phyloP scores from a whole-genome alignment of 176 grass and related monocot species.

The Avena insularis region DNA sequence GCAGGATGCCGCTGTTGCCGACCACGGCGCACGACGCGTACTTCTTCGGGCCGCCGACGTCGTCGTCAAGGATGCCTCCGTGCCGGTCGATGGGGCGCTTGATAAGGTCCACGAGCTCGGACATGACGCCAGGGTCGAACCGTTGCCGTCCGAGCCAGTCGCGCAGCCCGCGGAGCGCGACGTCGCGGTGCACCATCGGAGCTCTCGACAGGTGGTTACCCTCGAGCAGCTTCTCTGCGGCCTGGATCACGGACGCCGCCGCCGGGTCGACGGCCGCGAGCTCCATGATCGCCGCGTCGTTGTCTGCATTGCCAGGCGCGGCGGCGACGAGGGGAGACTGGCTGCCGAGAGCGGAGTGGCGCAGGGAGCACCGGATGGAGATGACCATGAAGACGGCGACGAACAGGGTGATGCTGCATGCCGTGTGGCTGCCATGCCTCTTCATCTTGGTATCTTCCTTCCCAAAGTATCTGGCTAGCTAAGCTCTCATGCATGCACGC shows the following conservation, averaged over 20 bases:
- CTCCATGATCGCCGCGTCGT: constrained; percentile 48
- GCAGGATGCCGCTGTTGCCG: constrained; percentile 77
- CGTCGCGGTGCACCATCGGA: constrained; percentile 24
- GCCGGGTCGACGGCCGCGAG: constrained; percentile 55
- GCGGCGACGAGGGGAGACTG: background rate
- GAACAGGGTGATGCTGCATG: constrained; percentile 30
- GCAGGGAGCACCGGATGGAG: constrained; percentile 42
- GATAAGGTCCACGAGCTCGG: constrained; percentile 67
- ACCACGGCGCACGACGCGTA: constrained; percentile 75
- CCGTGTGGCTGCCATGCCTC: constrained; percentile 32
- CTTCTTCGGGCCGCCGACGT: background rate
- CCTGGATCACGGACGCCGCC: constrained; percentile 39
- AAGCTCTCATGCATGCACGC: background rate
- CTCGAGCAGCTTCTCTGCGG: constrained; percentile 38
- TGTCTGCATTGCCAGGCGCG: background rate
- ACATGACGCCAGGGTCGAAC: constrained; percentile 69
- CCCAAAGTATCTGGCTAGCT: background rate
- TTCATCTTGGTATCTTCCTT: constrained; percentile 47
- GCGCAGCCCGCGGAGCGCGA: constrained; percentile 41
- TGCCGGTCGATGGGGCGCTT: constrained; percentile 72
- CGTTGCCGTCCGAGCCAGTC: constrained; percentile 56
- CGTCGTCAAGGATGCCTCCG: background rate
- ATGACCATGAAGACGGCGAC: constrained; percentile 44
- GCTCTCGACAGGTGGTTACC: constrained; percentile 42
- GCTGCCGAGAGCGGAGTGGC: background rate